Base-by-base conservation (phyloP, 192 early-diverging fungal species). In the Umbelopsis vinacea region DNA sequence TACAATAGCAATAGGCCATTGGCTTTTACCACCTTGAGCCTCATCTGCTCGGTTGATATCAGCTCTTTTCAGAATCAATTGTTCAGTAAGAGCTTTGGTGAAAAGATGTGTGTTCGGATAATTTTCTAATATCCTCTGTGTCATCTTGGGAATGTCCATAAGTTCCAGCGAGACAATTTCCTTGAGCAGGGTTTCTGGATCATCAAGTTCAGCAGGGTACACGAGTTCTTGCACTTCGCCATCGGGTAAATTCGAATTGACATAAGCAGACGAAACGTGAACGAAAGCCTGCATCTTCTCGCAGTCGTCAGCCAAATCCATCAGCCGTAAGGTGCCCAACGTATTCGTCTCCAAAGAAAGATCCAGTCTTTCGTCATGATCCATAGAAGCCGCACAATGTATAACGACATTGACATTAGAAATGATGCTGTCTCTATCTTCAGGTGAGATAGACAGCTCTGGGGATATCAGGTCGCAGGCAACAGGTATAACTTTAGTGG, bases 61-160 rank as follows among this genome's bases (percentile, higher is more conserved):
- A 4, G 73, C 72, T 43, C 83, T 72, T 22, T 83, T 81, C 40
- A 78, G 52, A 45, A 86, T 80, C 47, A 86, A 45, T 46, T 84
- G 81, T 26, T 86, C 85, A 10, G 83, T 83, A 35, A 86, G 48
- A 7, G 79, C 73, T 52, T 86, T 86, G 4, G 85, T 81, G 68
- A 86, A 86, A 0, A 81, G 81, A 45, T 86, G 84, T 0, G 83
- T 84, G 48, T 82, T 86, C 37, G 85, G 85, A 69, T 86, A 86
- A 21, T 73, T 23, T 17, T 23, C 26, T 37, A 77, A 43, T 52
- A 81, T 74, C 6, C 75, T 72, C 22, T 81, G 79, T 1, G 79
- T 81, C 72, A 76, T 76, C 46, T 80, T 80, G 1, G 79, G 74
- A 24, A 80, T 80, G 43, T 80, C 79, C 48, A 73, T 71, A 29